Evolutionary conservation across 495 filamentous ascomycete species (phyloP).

Genomic region (Penicillium macrosclerotiorum): DNA sequence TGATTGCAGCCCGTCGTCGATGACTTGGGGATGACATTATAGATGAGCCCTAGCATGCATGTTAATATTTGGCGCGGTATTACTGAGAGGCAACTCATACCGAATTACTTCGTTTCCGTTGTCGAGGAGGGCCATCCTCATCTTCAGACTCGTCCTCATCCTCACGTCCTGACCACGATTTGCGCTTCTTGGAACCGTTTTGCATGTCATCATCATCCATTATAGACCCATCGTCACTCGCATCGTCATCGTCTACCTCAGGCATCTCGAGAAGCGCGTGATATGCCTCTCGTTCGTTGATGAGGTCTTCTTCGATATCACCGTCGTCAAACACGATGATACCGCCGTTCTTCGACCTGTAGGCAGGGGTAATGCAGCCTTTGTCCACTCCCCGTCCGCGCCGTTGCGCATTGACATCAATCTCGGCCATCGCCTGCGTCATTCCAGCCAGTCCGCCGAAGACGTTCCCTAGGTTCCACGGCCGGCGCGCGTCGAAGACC

Average conservation of each 20-base stretch:
- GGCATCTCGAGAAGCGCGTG: constrained; percentile 84
- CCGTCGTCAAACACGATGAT: constrained; percentile 95
- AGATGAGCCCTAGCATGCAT: constrained; percentile 54
- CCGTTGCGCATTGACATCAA: constrained; percentile 52
- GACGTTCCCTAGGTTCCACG: constrained; percentile 93
- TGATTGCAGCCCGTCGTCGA: constrained; percentile 31
- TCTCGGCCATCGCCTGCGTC: constrained; percentile 41
- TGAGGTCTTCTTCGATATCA: constrained; percentile 87
- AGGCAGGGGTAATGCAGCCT: constrained; percentile 68
- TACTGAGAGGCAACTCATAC: constrained; percentile 45
- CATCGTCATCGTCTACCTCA: constrained; percentile 70
- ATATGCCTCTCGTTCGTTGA: constrained; percentile 73
- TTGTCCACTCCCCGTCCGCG: constrained; percentile 49
- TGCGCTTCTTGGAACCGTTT: constrained; percentile 64
- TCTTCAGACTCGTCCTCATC: constrained; percentile 68
- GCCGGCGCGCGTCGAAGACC: constrained; percentile 86
- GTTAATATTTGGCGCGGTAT: constrained; percentile 20
- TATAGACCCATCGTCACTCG: constrained; percentile 45
- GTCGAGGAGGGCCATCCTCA: constrained; percentile 67
- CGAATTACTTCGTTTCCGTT: constrained; percentile 82
- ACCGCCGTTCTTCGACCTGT: constrained; percentile 74
- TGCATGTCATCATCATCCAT: constrained; percentile 38
- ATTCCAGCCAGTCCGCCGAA: constrained; percentile 68
- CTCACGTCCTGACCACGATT: constrained; percentile 76
- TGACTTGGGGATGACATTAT: constrained; percentile 49